Base-by-base conservation (phyloP, 2,329 filamentous ascomycete genomes). In the Colletotrichum tofieldiae region DNA sequence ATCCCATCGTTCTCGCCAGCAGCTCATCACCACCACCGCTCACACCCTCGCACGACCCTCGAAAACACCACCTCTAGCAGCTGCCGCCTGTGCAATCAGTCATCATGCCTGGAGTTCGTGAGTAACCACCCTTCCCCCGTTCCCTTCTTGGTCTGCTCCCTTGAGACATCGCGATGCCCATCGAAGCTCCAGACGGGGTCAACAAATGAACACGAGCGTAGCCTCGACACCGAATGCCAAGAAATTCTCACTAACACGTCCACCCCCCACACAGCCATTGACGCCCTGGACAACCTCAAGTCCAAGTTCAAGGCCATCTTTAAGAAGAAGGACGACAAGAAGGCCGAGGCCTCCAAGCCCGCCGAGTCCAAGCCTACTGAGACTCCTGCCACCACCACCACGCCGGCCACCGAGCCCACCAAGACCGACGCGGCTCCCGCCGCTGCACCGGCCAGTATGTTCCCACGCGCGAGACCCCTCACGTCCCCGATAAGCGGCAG, bases 211-310 rank as follows among this genome's bases (percentile, higher is more conserved):
- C 8, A 32, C 39, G 8, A 35, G 47, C 29, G 35, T 8, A 7
- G 23, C 14, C 37, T 8, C 23, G 39, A 26, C 32, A 7, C 14
- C 16, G 20, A 64, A n/a, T 70, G 70, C 65, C 65, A 72, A 72
- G 69, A 39, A 37, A 52, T 29, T 23, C 14, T 29, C 45, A 47
- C 65, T 72, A 55, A 72, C 60, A 59, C 47, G 58, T 37, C 49
- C 78, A 67, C 26, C 62, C 39, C 47, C 54, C 26, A 59, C 56
- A 41, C 74, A 89, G 87, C 87, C 66, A 80, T 83, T 61, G 81
- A 84, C 74, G 86, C 87, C 43, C 81, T 90, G 73, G 85, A 86
- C 78, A 89, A 89, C 81, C 76, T 90, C 75, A 88, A 87, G 85
- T 82, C 81, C 78, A 89, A 88, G 86, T 78, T 90, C 78, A 87